Evolutionary conservation across 2,329 filamentous ascomycete species (phyloP).

Genomic region (Coniochaeta sp.): DNA sequence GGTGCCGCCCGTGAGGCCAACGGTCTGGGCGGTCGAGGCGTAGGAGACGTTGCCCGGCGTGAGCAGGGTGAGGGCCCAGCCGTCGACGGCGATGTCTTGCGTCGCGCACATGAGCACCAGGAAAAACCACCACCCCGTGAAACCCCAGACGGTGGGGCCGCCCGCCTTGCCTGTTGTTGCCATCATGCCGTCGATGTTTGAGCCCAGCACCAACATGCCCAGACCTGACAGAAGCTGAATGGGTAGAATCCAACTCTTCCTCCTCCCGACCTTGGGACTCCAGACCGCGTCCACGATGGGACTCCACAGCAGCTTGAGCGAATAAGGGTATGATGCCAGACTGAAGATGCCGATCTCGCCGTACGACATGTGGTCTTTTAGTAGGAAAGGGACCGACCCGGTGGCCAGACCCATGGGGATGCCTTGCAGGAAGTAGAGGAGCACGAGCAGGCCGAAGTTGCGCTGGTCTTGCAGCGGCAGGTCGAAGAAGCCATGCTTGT

Average conservation of each 20-base stretch:
- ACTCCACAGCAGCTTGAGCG: constrained; percentile 92
- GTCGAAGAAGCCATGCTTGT: constrained; percentile 76
- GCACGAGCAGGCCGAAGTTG: constrained; percentile 83
- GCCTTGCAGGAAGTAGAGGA: constrained; percentile 94
- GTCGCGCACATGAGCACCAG: constrained; percentile 97
- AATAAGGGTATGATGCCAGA: constrained; percentile 92
- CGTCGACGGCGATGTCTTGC: constrained; percentile 97
- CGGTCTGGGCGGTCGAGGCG: constrained; percentile 93
- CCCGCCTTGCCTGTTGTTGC: constrained; percentile 60
- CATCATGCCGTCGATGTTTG: constrained; percentile 69
- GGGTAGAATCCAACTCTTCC: constrained; percentile 98
- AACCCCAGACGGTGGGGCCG: constrained; percentile 78
- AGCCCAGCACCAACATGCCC: constrained; percentile 87
- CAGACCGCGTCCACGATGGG: constrained; percentile 95
- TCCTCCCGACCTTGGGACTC: constrained; percentile 75
- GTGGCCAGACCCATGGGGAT: constrained; percentile 92
- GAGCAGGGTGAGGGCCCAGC: constrained; percentile 91
- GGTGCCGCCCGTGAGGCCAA: constrained; percentile 89
- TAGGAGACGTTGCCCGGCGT: constrained; percentile 92
- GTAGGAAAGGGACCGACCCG: constrained; percentile 90
- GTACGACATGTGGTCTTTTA: constrained; percentile 91
- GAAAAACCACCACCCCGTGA: constrained; percentile 98
- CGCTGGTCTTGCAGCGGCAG: constrained; percentile 75
- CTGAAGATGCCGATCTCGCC: constrained; percentile 94
- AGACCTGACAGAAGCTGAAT: constrained; percentile 89